phyloP scores from a whole-genome alignment of 2,329 filamentous ascomycete species.

The Parasarocladium wereldwijsianum region DNA sequence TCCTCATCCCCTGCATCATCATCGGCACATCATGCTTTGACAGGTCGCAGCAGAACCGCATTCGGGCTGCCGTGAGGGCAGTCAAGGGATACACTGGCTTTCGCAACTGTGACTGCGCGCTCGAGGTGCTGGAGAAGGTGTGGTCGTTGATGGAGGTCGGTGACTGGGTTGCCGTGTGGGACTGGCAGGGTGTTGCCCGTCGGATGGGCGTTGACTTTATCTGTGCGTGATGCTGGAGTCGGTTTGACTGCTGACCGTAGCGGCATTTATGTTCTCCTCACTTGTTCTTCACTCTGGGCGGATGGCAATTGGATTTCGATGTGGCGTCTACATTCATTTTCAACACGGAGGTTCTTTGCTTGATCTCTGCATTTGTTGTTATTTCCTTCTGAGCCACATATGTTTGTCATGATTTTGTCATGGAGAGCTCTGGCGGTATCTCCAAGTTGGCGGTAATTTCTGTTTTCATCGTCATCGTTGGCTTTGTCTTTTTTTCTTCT shows the following conservation, averaged over 20 bases:
- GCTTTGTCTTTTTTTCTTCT: conserved; percentile 5
- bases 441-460: too few species aligned
- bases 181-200: conserved; percentile 45
- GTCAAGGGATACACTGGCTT: conserved; percentile 46
- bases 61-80: conserved; percentile 32
- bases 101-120: conserved; percentile 38
- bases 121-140: conserved; percentile 39
- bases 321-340: too few species aligned
- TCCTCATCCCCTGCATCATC: conserved; percentile 45
- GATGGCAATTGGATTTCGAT: too few species aligned
- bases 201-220: conserved; percentile 41
- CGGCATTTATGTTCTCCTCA: too few species aligned
- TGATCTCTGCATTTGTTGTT: too few species aligned
- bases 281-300: too few species aligned
- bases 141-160: conserved; percentile 44
- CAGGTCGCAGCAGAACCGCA: conserved; percentile 32
- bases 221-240: conserved; percentile 30
- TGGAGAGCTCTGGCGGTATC: too few species aligned
- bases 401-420: too few species aligned
- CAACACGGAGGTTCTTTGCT: too few species aligned
- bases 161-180: conserved; percentile 46
- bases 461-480: neutral
- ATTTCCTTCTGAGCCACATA: too few species aligned
- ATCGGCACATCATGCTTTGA: conserved; percentile 47
- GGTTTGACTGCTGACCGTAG: too few species aligned